Evolutionary conservation across 345 rosid species (phyloP), one percentile per base, ranked within the genome.

Genomic region (Gossypium arboreum): DNA sequence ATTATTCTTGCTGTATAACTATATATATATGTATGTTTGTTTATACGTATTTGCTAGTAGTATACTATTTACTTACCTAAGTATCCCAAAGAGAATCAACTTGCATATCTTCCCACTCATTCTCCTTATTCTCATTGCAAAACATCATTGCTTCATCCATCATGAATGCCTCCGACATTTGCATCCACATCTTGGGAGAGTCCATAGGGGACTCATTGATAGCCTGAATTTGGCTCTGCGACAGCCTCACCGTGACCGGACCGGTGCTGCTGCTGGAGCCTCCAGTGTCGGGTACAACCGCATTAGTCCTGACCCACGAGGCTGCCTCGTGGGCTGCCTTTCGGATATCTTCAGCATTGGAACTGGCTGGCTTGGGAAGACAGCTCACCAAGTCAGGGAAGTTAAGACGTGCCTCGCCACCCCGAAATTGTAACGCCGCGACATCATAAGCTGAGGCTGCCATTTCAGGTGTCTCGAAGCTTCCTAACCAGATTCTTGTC

Each of bases 401-500:
- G 83, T 94, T 94, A 65, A 92, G 92, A 50, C 71, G 83, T 1
- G 89, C 87, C 7, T 79, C 92, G 7, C 77, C 66, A 34, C 97
- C 97, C 12, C 92, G 79, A 55, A 94, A 73, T 67, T 92, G 82
- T 62, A 89, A 82, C 25, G 97, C 97, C 0, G 98, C 98, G 12
- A 79, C 89, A 43, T 94, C 98, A 47, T 94, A 94, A 3, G 98
- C 98, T 0, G 96, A 89, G 2, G 98, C 98, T 0, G 98, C 98
- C 98, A 94, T 94, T 85, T 94, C 93, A 0, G 97, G 84, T 0
- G 88, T 82, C 76, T 89, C 94, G 17, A 86, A 89, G 83, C 98
- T 94, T 10, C 98, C 98, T 0, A 94, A 82, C 98, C 98, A 94
- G 15, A 94, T 87, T 22, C 98, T 76, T 0, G 86, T 87, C 73